A percentile compares a stretch with the other conserved stretches of the same genome.
phyloP scores from a whole-genome alignment of 2,329 filamentous ascomycete genomes.

The Pseudodiploospora longispora region DNA sequence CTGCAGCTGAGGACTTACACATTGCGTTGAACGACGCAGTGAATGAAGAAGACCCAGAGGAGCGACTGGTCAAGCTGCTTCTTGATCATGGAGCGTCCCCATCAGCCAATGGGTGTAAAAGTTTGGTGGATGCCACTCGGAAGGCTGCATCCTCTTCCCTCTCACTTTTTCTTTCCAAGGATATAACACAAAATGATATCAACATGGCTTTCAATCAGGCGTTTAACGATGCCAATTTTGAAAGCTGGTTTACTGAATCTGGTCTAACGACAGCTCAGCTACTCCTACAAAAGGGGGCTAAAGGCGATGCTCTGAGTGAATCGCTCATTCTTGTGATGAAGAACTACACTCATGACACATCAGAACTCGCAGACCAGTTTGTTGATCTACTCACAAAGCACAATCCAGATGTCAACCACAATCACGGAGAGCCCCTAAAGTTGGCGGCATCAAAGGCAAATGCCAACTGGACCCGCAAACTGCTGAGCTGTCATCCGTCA shows the following conservation, averaged over 20 bases:
- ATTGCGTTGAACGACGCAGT: conserved; percentile 42
- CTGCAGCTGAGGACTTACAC: conserved; percentile 41
- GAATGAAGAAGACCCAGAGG: conserved; percentile 43
- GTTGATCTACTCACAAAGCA: conserved; percentile 30
- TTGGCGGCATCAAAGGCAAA: conserved; percentile 46
- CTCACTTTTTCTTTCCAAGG: conserved; percentile 32
- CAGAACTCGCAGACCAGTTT: conserved; percentile 36
- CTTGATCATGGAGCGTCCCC: conserved; percentile 45
- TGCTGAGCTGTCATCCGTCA: conserved; percentile 43
- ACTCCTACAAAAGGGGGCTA: conserved; percentile 41
- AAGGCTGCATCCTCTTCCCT: conserved; percentile 31
- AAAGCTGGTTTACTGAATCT: conserved; percentile 37
- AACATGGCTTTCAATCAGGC: conserved; percentile 36
- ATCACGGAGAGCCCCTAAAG: conserved; percentile 45
- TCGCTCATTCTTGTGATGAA: conserved; percentile 40
- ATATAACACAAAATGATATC: conserved; percentile 35
- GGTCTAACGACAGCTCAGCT: conserved; percentile 39
- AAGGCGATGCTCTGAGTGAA: conserved; percentile 35
- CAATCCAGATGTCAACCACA: conserved; percentile 40
- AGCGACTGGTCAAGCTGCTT: conserved; percentile 38
- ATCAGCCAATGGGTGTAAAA: conserved; percentile 41
- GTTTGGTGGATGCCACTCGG: conserved; percentile 40
- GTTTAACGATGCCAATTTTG: conserved; percentile 33
- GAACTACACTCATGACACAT: conserved; percentile 28
- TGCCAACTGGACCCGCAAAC: conserved; percentile 37